phyloP scores from a whole-genome alignment of 495 filamentous ascomycete species.

The Aspergillus homomorphus region DNA sequence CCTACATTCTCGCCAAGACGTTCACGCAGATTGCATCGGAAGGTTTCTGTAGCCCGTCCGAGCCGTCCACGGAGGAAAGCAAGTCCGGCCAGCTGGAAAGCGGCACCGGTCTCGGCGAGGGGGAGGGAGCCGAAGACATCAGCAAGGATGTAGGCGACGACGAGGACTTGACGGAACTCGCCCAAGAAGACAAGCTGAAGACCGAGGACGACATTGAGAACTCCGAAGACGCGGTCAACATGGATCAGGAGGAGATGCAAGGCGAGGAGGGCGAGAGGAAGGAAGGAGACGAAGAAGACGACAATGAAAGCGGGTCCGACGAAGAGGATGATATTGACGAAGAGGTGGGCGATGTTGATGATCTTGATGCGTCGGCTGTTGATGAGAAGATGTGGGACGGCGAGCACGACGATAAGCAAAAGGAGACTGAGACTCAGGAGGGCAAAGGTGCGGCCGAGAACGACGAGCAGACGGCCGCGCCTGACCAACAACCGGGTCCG shows the following conservation, averaged over 20 bases:
- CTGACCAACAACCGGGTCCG: conserved; percentile 57
- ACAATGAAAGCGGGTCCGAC: conserved; percentile 50
- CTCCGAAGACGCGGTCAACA: conserved; percentile 85
- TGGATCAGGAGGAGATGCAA: conserved; percentile 80
- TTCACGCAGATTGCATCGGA: conserved; percentile 73
- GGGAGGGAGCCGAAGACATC: conserved; percentile 92
- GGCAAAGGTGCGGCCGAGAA: conserved; percentile 60
- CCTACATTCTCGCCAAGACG: conserved; percentile 67
- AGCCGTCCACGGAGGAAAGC: conserved; percentile 65
- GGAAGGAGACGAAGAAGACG: conserved; percentile 73
- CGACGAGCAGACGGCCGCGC: conserved; percentile 61
- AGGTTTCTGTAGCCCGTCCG: conserved; percentile 86
- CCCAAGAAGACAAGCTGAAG: conserved; percentile 63
- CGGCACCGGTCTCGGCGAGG: conserved; percentile 96
- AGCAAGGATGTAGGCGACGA: conserved; percentile 93
- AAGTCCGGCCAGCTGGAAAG: conserved; percentile 75
- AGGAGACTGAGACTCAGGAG: conserved; percentile 76
- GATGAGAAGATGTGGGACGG: conserved; percentile 99
- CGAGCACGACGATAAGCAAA: conserved; percentile 69
- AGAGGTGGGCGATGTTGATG: conserved; percentile 84
- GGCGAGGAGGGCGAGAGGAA: conserved; percentile 40
- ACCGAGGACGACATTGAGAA: conserved; percentile 63
- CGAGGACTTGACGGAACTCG: conserved; percentile 88
- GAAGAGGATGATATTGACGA: conserved; percentile 76
- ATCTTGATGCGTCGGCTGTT: conserved; percentile 79